A percentile compares a stretch with the other conserved stretches of the same genome.
Conservation (phyloP, 495 filamentous ascomycete genomes). For the Xylaria scruposa region DNA sequence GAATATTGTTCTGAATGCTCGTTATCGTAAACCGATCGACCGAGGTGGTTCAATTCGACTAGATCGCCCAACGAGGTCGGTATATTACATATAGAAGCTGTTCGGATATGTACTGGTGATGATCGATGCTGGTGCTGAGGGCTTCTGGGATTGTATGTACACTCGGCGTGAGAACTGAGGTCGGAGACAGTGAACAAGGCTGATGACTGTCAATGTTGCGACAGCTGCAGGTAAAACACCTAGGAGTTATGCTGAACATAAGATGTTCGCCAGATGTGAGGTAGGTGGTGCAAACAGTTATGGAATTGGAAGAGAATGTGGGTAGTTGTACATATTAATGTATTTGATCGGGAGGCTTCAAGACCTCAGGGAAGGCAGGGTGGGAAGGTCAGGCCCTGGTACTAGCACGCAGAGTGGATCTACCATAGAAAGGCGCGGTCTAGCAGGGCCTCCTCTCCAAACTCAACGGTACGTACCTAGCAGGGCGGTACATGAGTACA, state of each 20-base stretch:
- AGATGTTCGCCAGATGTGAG: conserved; percentile 31
- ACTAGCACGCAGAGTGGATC: conserved; percentile 16
- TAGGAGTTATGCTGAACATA: conserved; percentile 29
- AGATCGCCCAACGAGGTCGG: conserved; percentile 1
- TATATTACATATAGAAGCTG: background rate
- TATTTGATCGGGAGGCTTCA: conserved; percentile 42
- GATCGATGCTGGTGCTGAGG: conserved; percentile 18
- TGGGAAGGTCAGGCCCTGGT: conserved; percentile 23
- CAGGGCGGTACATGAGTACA: conserved; percentile 23
- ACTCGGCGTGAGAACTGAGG: conserved; percentile 28
- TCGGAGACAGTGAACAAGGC: conserved; percentile 5
- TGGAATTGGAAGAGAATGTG: conserved; percentile 25
- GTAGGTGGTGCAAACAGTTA: conserved; percentile 23
- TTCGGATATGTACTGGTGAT: background rate
- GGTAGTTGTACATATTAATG: conserved; percentile 37
- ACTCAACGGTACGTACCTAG: conserved; percentile 33
- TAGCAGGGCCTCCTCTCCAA: conserved; percentile 33
- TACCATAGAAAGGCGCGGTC: conserved; percentile 39
- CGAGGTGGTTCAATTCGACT: conserved; percentile 27
- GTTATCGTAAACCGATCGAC: conserved; percentile 29
- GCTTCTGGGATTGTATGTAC: conserved; percentile 28
- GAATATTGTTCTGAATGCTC: conserved; percentile 26
- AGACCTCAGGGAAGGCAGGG: conserved; percentile 36
- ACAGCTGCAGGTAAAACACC: background rate
- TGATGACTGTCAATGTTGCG: conserved; percentile 15